Base-by-base conservation (phyloP, 371 early-diverging fungal genomes). In the Batrachochytrium dendrobatidis region DNA sequence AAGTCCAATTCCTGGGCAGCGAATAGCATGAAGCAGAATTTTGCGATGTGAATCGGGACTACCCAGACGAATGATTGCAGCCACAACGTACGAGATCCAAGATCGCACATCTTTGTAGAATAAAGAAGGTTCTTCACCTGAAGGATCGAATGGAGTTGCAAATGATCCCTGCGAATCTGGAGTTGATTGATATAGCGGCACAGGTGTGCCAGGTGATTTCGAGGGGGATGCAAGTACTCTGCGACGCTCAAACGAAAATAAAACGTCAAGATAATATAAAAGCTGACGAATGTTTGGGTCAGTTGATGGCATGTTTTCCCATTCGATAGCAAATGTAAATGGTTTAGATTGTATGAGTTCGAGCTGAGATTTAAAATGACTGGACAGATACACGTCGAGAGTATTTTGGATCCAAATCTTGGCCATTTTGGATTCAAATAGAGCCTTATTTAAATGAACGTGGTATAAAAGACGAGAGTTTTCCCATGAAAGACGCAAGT, bases 321-420 rank as follows among this genome's bases (percentile, higher is more conserved):
- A 44, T 2, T 31, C 45, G 26, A 15, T 29, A 58, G 25, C 32
- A n/a, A 53, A 32, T 22, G 53, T 2, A 53, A 53, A 53, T 22
- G 33, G 53, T 3, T 3, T 4, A 8, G 32, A 48, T 3, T 32
- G 68, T 5, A n/a, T n/a, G 3, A 3, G 18, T n/a, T 51, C 10
- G 30, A 51, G 51, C 24, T 28, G 3, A 6, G 51, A 7, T 32
- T 51, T 28, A 22, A 51, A 51, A 6, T 24, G 51, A 6, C 4
- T 3, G 74, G 71, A 51, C n/a, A 72, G 29, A 17, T 55, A 54
- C 45, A 75, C 65, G 51, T 82, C 77, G 56, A 77, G 57, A 61
- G 74, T 72, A 22, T 75, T 67, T 52, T 82, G 77, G n/a, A 83
- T 75, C 69, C 77, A 80, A 17, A 79, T 65, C 26, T 71, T 71